A percentile compares a stretch with the other conserved stretches of the same genome.
Evolutionary conservation across 352 stramenopile genomes (phyloP).

Genomic region (Globisporangium abappressorium): DNA sequence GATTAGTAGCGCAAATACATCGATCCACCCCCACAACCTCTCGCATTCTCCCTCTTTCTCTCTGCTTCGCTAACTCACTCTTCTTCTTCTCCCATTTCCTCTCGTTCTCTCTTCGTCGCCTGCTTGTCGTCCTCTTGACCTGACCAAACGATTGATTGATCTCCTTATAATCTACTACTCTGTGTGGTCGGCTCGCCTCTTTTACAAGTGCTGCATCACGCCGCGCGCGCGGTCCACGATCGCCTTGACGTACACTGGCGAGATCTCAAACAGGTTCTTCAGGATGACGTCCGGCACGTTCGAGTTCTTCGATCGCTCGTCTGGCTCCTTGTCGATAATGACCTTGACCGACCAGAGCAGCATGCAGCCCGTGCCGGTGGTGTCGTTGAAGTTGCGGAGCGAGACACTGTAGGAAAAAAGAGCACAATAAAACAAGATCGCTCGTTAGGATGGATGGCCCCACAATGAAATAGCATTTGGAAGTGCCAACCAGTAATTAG

Average conservation of each 20-base stretch:
- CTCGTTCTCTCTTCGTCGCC: not conserved
- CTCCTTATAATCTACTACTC: not conserved
- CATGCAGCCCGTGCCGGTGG: slow-evolving; percentile 61
- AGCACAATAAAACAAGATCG: not conserved
- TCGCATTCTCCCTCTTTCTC: not conserved
- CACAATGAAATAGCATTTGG: not conserved
- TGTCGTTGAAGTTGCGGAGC: slow-evolving; percentile 77
- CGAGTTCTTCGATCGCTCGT: slow-evolving; percentile 68
- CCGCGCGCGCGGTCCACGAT: slow-evolving; percentile 71
- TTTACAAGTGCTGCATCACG: slow-evolving; percentile 42
- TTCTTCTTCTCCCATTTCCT: not conserved
- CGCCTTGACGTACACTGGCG: slow-evolving; percentile 81
- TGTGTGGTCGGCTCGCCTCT: not conserved
- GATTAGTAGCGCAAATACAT: slow-evolving; percentile 16
- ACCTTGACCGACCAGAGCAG: slow-evolving; percentile 86
- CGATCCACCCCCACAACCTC: slow-evolving; percentile 13
- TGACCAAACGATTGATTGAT: slow-evolving; percentile 3
- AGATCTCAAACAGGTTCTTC: slow-evolving; percentile 88
- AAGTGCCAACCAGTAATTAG: not conserved
- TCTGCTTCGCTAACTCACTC: not conserved
- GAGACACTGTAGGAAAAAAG: slow-evolving; percentile 44
- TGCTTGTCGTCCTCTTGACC: slow-evolving; percentile 17
- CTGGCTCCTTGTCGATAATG: slow-evolving; percentile 66
- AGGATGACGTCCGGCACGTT: slow-evolving; percentile 87
- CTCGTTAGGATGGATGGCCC: not conserved